phyloP scores from a whole-genome alignment of 129 eudicot genomes.

The Heracleum sosnowskyi region DNA sequence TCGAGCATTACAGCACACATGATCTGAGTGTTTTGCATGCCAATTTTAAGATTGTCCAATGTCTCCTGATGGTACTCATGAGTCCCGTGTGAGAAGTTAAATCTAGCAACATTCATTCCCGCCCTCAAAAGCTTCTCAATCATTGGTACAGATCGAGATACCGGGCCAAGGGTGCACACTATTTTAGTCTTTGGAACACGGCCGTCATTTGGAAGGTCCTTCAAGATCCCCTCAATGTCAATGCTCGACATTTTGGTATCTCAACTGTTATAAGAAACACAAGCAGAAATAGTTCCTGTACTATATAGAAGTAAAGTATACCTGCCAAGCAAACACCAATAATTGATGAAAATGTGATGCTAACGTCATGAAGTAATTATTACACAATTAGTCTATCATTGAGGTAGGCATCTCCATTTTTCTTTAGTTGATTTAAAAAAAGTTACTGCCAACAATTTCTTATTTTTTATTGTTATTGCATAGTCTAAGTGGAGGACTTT shows the following conservation, averaged over 20 bases:
- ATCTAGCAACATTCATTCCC: slow-evolving; percentile 17
- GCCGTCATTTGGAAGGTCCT: slow-evolving; percentile 11
- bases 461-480: too few relatives aligned
- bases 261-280: not conserved
- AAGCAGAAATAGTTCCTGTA: not conserved
- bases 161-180: slow-evolving; percentile 14
- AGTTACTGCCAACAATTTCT: too few relatives aligned
- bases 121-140: slow-evolving; percentile 17
- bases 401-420: not conserved
- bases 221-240: slow-evolving; percentile 17
- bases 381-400: not conserved
- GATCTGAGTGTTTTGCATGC: slow-evolving; percentile 35
- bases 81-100: slow-evolving; percentile 15
- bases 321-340: not conserved
- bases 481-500: too few relatives aligned
- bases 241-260: slow-evolving; percentile 3
- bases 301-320: not conserved
- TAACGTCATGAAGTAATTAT: not conserved
- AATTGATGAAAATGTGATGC: not conserved
- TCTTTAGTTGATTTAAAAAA: too few relatives aligned
- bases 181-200: slow-evolving; percentile 12
- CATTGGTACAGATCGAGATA: slow-evolving; percentile 9
- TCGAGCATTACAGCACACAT: slow-evolving; percentile 40
- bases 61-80: slow-evolving; percentile 17
- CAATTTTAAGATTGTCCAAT: slow-evolving; percentile 20